Conservation (phyloP, 768 basidiomycete genomes). For the Psilocybe azurescens region DNA sequence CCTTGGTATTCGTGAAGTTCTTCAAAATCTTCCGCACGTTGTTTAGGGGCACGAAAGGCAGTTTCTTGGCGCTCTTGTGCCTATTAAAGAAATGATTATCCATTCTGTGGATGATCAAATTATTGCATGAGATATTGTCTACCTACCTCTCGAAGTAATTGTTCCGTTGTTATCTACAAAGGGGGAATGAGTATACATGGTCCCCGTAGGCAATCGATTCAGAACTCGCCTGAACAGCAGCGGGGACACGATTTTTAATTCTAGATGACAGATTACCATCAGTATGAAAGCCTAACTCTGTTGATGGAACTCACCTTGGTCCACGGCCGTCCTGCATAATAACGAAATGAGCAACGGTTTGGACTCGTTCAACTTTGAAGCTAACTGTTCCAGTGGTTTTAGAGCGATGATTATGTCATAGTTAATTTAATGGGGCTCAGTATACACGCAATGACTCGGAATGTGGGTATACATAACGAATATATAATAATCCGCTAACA, state of each 20-base stretch:
- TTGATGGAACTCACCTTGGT: slow-evolving; percentile 52
- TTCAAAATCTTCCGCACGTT: slow-evolving; percentile 95
- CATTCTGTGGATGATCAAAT: not conserved
- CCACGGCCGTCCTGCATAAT: slow-evolving; percentile 60
- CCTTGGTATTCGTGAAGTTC: slow-evolving; percentile 78
- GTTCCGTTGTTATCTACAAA: slow-evolving; percentile 91
- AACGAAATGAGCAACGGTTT: no score
- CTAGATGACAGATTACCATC: slow-evolving; percentile 36
- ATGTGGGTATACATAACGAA: no score
- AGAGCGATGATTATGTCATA: no score
- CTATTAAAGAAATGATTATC: slow-evolving; percentile 36
- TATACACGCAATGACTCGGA: no score
- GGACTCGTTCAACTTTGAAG: no score
- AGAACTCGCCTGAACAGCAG: slow-evolving; percentile 73
- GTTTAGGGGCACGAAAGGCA: slow-evolving; percentile 85
- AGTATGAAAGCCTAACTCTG: not conserved
- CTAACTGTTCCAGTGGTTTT: no score
- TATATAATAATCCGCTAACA: no score
- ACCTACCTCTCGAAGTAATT: slow-evolving; percentile 88
- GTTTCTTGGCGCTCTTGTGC: slow-evolving; percentile 96
- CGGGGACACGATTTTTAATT: slow-evolving; percentile 93
- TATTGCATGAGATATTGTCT: not conserved
- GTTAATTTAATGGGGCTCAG: no score
- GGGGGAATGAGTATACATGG: not conserved
- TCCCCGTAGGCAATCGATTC: not conserved